Percentiles rank a stretch among this genome's conserved stretches.
Evolutionary conservation across 1,284 basidiomycete species (phyloP).

Genomic region (Trametes versicolor): DNA sequence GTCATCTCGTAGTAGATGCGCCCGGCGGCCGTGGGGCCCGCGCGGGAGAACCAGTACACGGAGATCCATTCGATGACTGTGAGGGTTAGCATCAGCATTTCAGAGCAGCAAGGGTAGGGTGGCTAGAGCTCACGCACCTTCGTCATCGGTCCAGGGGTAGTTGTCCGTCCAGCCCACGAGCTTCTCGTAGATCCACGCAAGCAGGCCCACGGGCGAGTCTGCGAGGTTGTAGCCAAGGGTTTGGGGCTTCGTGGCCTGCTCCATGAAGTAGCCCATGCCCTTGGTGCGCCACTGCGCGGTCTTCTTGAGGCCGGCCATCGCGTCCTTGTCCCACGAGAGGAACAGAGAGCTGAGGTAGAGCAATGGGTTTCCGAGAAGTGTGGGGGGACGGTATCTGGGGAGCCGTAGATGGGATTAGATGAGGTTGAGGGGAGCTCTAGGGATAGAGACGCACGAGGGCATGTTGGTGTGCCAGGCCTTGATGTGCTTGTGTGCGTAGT

Average conservation of each 20-base stretch:
- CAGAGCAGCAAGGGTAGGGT: neutral
- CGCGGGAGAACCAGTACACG: conserved; percentile 65
- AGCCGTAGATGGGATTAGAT: neutral
- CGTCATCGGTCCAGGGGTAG: conserved; percentile 62
- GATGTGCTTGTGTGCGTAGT: conserved; percentile 45
- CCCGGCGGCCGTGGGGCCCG: conserved; percentile 60
- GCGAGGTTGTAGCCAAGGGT: conserved; percentile 64
- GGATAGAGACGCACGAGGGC: conserved; percentile 32
- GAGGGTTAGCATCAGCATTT: too few relatives aligned
- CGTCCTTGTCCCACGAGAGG: conserved; percentile 27
- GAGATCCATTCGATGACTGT: conserved; percentile 68
- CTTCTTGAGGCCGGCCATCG: conserved; percentile 44
- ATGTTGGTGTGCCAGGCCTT: conserved; percentile 46
- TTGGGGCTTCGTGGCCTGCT: conserved; percentile 63
- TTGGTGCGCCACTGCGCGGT: conserved; percentile 42
- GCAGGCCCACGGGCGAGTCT: conserved; percentile 65
- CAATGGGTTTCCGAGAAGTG: conserved; percentile 14
- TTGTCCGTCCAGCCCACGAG: conserved; percentile 59
- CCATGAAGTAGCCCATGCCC: conserved; percentile 51
- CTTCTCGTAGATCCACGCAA: conserved; percentile 72
- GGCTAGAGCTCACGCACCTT: conserved; percentile 46
- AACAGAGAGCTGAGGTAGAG: conserved; percentile 20
- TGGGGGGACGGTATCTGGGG: neutral
- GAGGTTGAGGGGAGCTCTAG: too few relatives aligned
- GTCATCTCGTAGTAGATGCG: conserved; percentile 61